A percentile compares a stretch with the other conserved stretches of the same genome.
Conservation (phyloP, 495 filamentous ascomycete genomes). For the Penicillium psychrofluorescens region DNA sequence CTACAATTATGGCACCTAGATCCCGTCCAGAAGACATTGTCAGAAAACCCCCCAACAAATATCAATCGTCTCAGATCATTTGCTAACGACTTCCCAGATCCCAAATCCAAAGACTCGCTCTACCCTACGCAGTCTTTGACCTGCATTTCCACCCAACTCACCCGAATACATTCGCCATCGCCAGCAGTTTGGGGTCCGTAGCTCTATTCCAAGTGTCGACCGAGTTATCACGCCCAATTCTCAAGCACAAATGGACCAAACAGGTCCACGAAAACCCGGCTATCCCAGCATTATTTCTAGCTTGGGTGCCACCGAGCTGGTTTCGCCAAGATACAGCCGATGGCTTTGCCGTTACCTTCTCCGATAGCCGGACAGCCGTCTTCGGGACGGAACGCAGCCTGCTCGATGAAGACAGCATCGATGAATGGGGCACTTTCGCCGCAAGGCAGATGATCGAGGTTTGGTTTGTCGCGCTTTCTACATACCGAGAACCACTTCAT, state of each 20-base stretch:
- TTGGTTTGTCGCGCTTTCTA: slow-evolving; percentile 37
- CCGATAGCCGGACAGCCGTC: slow-evolving; percentile 50
- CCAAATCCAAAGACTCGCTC: slow-evolving; percentile 37
- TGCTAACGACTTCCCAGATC: slow-evolving; percentile 14
- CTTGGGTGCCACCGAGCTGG: slow-evolving; percentile 56
- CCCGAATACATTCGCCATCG: slow-evolving; percentile 54
- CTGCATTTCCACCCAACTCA: slow-evolving; percentile 66
- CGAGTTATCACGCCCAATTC: slow-evolving; percentile 1
- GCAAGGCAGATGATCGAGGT: slow-evolving; percentile 36
- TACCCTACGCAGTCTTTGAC: slow-evolving; percentile 73
- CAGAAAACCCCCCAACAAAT: slow-evolving; percentile 14
- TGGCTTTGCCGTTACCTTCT: slow-evolving; percentile 62
- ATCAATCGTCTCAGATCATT: not conserved
- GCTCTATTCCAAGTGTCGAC: slow-evolving; percentile 47
- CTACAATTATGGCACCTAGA: slow-evolving; percentile 56
- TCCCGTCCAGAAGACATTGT: slow-evolving; percentile 40
- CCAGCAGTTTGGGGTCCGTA: slow-evolving; percentile 65
- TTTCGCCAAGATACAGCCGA: slow-evolving; percentile 19
- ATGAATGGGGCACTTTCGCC: slow-evolving; percentile 20
- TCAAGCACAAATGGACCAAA: slow-evolving; percentile 28
- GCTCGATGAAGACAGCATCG: slow-evolving; percentile 7
- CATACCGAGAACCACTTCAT: slow-evolving; percentile 1
- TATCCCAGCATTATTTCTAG: slow-evolving; percentile 61
- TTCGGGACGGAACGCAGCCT: slow-evolving; percentile 30
- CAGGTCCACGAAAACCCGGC: slow-evolving; percentile 40